Evolutionary conservation across 208 protist genomes (phyloP), one percentile per base, ranked within the genome.

Genomic region (Polymyxa betae): DNA sequence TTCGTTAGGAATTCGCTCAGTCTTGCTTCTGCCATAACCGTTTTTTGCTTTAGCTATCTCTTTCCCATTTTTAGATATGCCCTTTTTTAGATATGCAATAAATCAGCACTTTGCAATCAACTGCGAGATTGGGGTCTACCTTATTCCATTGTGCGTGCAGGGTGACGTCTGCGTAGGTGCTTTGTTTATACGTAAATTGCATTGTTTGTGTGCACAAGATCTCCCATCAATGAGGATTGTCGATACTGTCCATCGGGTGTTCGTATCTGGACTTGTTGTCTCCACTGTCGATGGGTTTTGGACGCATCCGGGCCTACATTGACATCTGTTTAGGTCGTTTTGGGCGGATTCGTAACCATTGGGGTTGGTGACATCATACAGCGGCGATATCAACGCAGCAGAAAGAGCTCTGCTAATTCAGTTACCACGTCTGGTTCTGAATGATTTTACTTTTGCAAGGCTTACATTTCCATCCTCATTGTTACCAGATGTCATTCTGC

Each of bases 301-400:
- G 24, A 60, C 24, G 5, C 49, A 60, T 60, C 24, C 12, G 5
- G 12, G 24, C 49, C 49, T 29, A 24, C 24, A 60, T 60, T 29
- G 24, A 5, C 5, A 60, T 60, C 49, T 60, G 49, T 60, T 5
- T 60, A 60, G 49, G 49, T 60, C 24, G 72, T 82, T 5, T n/a
- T 82, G n/a, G 40, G 72, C 72, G 72, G n/a, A 43, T 82, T 82
- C 72, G 72, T 82, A n/a, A 82, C 72, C 16, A n/a, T 35, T 43
- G 72, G 72, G 12, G 72, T 82, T 35, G 72, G 5, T 20, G 72
- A 82, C n/a, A 82, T 82, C n/a, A n/a, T 82, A 38, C 72, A 82
- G 72, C 72, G 72, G 5, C 72, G 72, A 43, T 38, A 38, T 35
- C 16, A 35, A 43, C 72, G 72, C 5, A 35, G 72, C 72, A 35